Evolutionary conservation across 192 early-diverging fungal species (phyloP).

Genomic region (Umbelopsis vinacea): DNA sequence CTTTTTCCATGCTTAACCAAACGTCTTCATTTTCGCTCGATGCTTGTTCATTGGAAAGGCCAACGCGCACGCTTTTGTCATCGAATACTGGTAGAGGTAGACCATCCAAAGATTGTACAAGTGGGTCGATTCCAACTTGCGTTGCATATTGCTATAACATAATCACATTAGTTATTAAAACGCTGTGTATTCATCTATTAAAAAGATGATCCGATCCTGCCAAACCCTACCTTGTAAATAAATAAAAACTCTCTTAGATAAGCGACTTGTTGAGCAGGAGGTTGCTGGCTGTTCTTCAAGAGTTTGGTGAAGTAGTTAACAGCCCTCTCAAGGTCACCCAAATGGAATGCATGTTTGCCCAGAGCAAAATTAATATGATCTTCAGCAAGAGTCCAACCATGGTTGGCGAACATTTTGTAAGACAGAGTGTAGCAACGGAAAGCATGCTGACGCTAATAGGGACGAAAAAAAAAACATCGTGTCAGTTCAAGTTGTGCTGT

Average conservation of each 20-base stretch:
- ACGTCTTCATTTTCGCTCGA: slow-evolving; percentile 59
- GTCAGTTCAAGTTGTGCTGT: neutral
- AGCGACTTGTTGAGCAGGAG: slow-evolving; percentile 61
- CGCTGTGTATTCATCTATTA: too few relatives aligned
- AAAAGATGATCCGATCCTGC: too few relatives aligned
- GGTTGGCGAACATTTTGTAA: slow-evolving; percentile 58
- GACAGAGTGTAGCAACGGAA: slow-evolving; percentile 76
- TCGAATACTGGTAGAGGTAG: slow-evolving; percentile 67
- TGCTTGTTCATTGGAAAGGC: slow-evolving; percentile 66
- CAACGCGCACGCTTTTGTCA: slow-evolving; percentile 54
- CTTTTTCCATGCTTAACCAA: slow-evolving; percentile 74
- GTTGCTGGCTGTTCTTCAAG: slow-evolving; percentile 69
- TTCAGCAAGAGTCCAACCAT: slow-evolving; percentile 78
- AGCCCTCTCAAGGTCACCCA: slow-evolving; percentile 75
- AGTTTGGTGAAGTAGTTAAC: slow-evolving; percentile 80
- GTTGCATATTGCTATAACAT: slow-evolving; percentile 51
- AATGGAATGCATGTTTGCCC: slow-evolving; percentile 78
- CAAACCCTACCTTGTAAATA: slow-evolving; percentile 66
- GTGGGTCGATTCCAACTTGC: slow-evolving; percentile 49
- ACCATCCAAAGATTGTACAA: slow-evolving; percentile 50
- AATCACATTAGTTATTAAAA: too few relatives aligned
- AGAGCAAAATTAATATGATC: slow-evolving; percentile 90
- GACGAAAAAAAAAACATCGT: neutral
- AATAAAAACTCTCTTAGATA: slow-evolving; percentile 80
- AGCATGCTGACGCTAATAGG: slow-evolving; percentile 68